Conservation (phyloP, 2,329 filamentous ascomycete species). For the Trichoderma brevicompactum region DNA sequence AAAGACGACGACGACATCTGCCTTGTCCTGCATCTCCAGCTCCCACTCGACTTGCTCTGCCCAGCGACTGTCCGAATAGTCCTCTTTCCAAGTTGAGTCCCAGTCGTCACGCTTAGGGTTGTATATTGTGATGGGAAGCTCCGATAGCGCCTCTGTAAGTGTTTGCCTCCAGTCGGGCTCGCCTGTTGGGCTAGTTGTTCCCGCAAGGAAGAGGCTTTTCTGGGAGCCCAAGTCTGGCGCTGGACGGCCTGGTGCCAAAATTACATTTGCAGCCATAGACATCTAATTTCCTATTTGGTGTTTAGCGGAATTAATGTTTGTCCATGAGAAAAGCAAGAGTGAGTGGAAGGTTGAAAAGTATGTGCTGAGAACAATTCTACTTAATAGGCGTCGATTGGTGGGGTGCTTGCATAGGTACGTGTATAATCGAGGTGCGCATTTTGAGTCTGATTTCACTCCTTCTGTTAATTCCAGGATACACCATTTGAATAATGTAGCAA, state of each 20-base stretch:
- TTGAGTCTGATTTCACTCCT: too few species aligned
- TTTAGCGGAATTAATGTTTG: neutral
- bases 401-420: neutral
- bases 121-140: conserved; percentile 57
- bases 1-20: conserved; percentile 60
- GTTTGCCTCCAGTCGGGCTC: conserved; percentile 56
- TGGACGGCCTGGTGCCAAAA: conserved; percentile 38
- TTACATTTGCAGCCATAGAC: conserved; percentile 30
- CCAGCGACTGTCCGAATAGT: conserved; percentile 53
- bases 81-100: conserved; percentile 58
- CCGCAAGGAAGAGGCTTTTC: conserved; percentile 60
- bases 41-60: conserved; percentile 65
- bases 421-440: too few species aligned
- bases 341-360: neutral
- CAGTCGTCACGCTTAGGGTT: conserved; percentile 63
- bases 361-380: neutral
- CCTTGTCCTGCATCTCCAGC: conserved; percentile 57
- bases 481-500: too few species aligned
- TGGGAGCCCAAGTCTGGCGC: conserved; percentile 27
- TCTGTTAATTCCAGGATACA: too few species aligned
- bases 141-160: conserved; percentile 48
- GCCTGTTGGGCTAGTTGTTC: conserved; percentile 53
- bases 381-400: neutral
- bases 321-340: neutral
- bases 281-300: neutral